phyloP scores from a whole-genome alignment of 1,284 basidiomycete genomes.

The Cryptococcus deneoformans region DNA sequence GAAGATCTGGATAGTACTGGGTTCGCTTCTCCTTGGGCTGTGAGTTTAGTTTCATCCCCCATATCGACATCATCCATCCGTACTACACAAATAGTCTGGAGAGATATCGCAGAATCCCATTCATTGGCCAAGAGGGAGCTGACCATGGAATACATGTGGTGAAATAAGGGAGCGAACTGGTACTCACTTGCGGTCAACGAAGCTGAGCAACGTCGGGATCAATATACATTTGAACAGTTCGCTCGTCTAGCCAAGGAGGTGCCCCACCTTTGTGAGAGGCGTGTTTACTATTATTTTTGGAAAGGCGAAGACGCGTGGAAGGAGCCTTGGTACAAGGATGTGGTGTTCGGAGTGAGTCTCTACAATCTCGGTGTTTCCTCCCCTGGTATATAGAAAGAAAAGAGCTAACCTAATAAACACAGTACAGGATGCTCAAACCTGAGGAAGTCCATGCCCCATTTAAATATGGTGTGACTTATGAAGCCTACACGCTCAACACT shows the following conservation, averaged over 20 bases:
- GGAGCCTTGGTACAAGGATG: slow-evolving; percentile 56
- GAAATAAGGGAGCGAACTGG: slow-evolving; percentile 62
- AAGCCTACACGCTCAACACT: slow-evolving; percentile 48
- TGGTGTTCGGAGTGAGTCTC: slow-evolving; percentile 55
- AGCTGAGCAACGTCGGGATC: slow-evolving; percentile 51
- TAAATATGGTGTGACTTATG: slow-evolving; percentile 41
- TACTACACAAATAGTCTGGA: too few species aligned
- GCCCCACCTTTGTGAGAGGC: slow-evolving; percentile 39
- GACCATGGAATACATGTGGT: too few species aligned
- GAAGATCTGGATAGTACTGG: slow-evolving; percentile 59
- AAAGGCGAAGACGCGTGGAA: slow-evolving; percentile 29
- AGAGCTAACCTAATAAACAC: slow-evolving; percentile 1
- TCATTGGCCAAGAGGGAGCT: too few species aligned
- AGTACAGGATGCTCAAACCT: slow-evolving; percentile 12
- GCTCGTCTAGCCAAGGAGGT: slow-evolving; percentile 53
- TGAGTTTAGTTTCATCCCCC: slow-evolving; percentile 15
- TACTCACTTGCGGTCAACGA: slow-evolving; percentile 55
- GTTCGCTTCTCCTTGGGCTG: slow-evolving; percentile 70
- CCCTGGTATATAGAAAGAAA: slow-evolving; percentile 11
- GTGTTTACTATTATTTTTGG: slow-evolving; percentile 13
- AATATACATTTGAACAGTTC: slow-evolving; percentile 50
- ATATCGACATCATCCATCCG: slow-evolving; percentile 22
- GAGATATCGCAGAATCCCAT: too few species aligned
- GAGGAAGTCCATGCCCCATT: slow-evolving; percentile 8
- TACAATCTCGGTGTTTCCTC: neutral